Evolutionary conservation across 768 basidiomycete genomes (phyloP), one percentile per base, ranked within the genome.

Genomic region (Fibroporia radiculosa): DNA sequence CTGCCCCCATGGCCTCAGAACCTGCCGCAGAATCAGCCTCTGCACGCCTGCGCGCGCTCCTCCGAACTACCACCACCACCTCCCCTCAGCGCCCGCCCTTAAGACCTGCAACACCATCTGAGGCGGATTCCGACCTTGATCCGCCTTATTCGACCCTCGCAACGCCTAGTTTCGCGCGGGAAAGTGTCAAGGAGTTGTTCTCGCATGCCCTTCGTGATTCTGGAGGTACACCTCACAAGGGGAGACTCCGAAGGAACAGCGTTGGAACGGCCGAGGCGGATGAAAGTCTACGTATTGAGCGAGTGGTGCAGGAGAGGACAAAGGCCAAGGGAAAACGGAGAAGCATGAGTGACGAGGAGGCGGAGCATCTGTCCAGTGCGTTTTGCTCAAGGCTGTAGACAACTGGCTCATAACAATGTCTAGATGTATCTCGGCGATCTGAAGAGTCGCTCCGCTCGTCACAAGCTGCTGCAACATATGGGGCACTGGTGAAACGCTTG

Each of bases 261-360:
- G 68, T 80, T 38, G 78, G 78, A 53, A 56, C 61, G 6, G 80
- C 80, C 53, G 78, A 80, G 43, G 73, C 76, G 31, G 80, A 83
- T 43, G 66, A 67, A 12, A 77, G 68, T 37, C 77, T 80, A 1
- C 57, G 67, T 2, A 56, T 69, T 20, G 56, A 63, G 33, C 63
- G 65, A 1, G 59, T 71, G 31, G 56, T 64, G 32, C 64, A 67
- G 54, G 69, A 71, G 45, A 62, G 68, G 47, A 59, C 62, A 19
- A 66, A 61, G 44, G 66, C 62, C 48, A 79, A 71, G 59, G 71
- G 68, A 8, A 75, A 79, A 48, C 69, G 76, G 28, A 70, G 66
- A 52, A 84, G 79, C 55, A 48, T 79, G 51, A 84, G 81, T 54
- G 84, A 85, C 51, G 82, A 85, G 55, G 84, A 84, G 55, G 59